phyloP scores from a whole-genome alignment of 2,329 filamentous ascomycete genomes.

The Trichoderma brevicompactum region DNA sequence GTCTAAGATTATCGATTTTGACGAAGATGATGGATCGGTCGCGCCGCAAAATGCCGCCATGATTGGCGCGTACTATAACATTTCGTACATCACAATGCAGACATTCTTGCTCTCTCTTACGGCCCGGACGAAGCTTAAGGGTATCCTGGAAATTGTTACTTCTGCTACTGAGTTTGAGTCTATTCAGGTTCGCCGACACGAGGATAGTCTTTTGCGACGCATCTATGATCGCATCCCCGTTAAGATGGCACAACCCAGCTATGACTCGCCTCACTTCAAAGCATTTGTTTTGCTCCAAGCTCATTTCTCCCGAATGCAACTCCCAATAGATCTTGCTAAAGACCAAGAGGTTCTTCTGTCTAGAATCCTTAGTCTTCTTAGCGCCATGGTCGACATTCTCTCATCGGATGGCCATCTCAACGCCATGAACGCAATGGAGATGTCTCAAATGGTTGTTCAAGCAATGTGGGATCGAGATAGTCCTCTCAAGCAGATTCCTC shows the following conservation, averaged over 20 bases:
- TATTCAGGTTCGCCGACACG: slow-evolving; percentile 91
- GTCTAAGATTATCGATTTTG: slow-evolving; percentile 93
- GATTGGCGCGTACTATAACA: slow-evolving; percentile 99
- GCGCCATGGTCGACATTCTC: slow-evolving; percentile 90
- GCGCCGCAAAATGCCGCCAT: slow-evolving; percentile 92
- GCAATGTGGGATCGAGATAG: slow-evolving; percentile 99
- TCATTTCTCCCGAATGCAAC: slow-evolving; percentile 95
- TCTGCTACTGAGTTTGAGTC: slow-evolving; percentile 96
- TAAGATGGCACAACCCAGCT: slow-evolving; percentile 86
- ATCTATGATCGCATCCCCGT: slow-evolving; percentile 95
- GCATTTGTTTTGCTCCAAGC: slow-evolving; percentile 96
- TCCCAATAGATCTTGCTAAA: slow-evolving; percentile 93
- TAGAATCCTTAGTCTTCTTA: slow-evolving; percentile 85
- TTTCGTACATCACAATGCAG: slow-evolving; percentile 99
- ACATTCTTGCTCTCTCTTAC: slow-evolving; percentile 92
- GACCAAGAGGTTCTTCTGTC: slow-evolving; percentile 88
- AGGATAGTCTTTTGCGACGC: slow-evolving; percentile 82
- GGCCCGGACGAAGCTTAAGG: slow-evolving; percentile 90
- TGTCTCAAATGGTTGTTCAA: slow-evolving; percentile 99
- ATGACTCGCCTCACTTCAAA: slow-evolving; percentile 97
- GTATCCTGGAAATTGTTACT: slow-evolving; percentile 93
- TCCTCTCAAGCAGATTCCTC: slow-evolving; percentile 95
- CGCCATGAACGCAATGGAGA: slow-evolving; percentile 98
- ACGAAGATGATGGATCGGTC: slow-evolving; percentile 90
- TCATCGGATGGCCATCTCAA: slow-evolving; percentile 96